Evolutionary conservation across 805 yeast species (phyloP).

Genomic region (Suhomyces xylopsoci): DNA sequence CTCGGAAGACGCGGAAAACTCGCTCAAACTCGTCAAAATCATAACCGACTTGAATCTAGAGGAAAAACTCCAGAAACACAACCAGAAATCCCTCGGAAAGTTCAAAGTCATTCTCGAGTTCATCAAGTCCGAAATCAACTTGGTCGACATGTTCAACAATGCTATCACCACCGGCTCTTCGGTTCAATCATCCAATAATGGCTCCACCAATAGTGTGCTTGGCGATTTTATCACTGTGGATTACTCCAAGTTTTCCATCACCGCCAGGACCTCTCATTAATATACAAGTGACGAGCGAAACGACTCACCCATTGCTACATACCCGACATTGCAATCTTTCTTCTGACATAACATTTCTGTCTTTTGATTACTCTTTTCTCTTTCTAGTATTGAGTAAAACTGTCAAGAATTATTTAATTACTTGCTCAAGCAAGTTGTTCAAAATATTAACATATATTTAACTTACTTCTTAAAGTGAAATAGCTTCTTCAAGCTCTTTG

Average conservation of each 20-base stretch:
- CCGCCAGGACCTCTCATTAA: slow-evolving; percentile 29
- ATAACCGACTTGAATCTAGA: slow-evolving; percentile 38
- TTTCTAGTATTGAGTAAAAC: no score
- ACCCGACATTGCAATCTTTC: no score
- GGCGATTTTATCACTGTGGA: slow-evolving; percentile 42
- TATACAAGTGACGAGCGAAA: no score
- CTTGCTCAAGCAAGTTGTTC: no score
- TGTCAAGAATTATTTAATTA: no score
- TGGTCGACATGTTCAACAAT: slow-evolving; percentile 24
- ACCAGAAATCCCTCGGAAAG: slow-evolving; percentile 40
- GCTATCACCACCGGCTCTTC: slow-evolving; percentile 11
- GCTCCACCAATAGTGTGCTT: slow-evolving; percentile 14
- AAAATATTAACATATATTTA: no score
- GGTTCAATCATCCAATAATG: slow-evolving; percentile 8
- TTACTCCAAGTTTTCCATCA: slow-evolving; percentile 40
- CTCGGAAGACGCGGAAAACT: slow-evolving; percentile 11
- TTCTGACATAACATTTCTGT: no score
- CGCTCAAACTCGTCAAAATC: slow-evolving; percentile 25
- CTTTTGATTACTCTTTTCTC: no score
- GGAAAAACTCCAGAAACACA: slow-evolving; percentile 43
- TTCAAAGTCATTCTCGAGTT: slow-evolving; percentile 45
- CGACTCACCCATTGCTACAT: no score
- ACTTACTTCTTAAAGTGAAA: no score
- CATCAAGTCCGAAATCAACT: slow-evolving; percentile 37
- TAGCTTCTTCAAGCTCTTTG: no score